phyloP scores from a whole-genome alignment of 2,329 filamentous ascomycete species.

The Biscogniauxia mediterranea region DNA sequence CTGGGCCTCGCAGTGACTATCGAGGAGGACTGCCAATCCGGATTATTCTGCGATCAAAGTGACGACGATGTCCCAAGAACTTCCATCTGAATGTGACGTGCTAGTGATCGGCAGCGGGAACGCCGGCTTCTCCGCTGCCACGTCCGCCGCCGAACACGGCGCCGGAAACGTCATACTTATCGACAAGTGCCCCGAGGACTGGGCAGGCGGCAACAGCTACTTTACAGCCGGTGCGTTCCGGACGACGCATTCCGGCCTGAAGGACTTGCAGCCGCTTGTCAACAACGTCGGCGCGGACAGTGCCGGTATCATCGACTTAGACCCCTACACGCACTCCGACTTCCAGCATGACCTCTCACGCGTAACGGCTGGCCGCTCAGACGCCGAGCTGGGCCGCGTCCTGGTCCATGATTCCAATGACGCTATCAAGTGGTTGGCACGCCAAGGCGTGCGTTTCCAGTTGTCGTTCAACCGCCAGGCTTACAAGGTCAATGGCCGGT shows the following conservation, averaged over 20 bases:
- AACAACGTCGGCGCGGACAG: slow-evolving; percentile 52
- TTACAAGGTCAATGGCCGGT: slow-evolving; percentile 58
- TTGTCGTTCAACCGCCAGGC: slow-evolving; percentile 65
- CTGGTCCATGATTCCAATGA: slow-evolving; percentile 52
- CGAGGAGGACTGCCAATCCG: too few species aligned
- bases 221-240: slow-evolving; percentile 66
- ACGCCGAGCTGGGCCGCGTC: slow-evolving; percentile 45
- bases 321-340: neutral
- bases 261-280: slow-evolving; percentile 59
- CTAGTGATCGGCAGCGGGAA: slow-evolving; percentile 63
- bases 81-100: slow-evolving; percentile 33
- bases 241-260: slow-evolving; percentile 52
- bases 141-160: slow-evolving; percentile 51
- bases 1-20: too few species aligned
- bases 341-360: slow-evolving; percentile 49
- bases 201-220: slow-evolving; percentile 63
- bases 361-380: slow-evolving; percentile 53
- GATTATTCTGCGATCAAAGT: neutral
- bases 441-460: slow-evolving; percentile 55
- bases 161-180: slow-evolving; percentile 49
- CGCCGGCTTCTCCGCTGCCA: slow-evolving; percentile 60
- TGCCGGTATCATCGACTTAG: slow-evolving; percentile 29
- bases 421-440: slow-evolving; percentile 54
- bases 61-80: slow-evolving; percentile 11
- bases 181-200: slow-evolving; percentile 57